A percentile compares a stretch with the other conserved stretches of the same genome.
These are phyloP conservation scores for Trichoderma lentiforme DNA, from an alignment of 2,329 filamentous ascomycete genomes.

Conservation along the genomic window DNA sequence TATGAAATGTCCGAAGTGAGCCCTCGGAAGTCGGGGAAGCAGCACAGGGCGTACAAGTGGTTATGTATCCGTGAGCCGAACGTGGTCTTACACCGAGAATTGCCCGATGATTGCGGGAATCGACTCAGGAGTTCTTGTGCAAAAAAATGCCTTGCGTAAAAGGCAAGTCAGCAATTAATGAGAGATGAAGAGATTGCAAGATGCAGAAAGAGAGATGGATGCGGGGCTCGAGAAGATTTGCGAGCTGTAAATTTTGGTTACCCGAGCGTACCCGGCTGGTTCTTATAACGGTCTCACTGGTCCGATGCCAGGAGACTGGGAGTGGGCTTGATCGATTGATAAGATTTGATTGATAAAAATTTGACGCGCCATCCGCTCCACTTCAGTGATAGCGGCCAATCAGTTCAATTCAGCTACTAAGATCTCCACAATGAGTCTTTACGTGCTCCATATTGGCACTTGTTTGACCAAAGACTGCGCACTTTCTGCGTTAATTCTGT, in stretches of 20 bases:
- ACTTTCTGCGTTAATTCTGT: constrained; percentile 1
- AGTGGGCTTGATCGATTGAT: constrained; percentile 45
- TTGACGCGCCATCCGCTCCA: constrained; percentile 16
- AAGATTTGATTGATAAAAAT: constrained; percentile 48
- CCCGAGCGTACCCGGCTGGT: constrained; percentile 25
- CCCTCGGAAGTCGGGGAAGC: background rate
- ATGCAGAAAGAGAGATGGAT: constrained; percentile 7
- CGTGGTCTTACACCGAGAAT: constrained; percentile 10
- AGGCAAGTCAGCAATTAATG: no score
- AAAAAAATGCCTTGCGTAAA: background rate
- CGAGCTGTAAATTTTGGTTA: constrained; percentile 26
- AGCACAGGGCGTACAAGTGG: background rate
- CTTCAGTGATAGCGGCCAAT: background rate
- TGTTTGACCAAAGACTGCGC: background rate
- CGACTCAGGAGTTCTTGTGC: background rate
- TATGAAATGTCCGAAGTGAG: background rate
- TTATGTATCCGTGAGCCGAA: background rate
- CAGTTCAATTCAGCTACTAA: background rate
- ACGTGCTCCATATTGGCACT: background rate
- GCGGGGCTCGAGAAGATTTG: constrained; percentile 3
- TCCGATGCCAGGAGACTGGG: constrained; percentile 35
- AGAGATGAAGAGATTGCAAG: background rate
- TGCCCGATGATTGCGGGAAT: background rate
- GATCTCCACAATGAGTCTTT: background rate
- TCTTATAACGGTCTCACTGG: constrained; percentile 24